Evolutionary conservation across 192 early-diverging fungal species (phyloP).

Genomic region (Jimgerdemannia flammicorona): DNA sequence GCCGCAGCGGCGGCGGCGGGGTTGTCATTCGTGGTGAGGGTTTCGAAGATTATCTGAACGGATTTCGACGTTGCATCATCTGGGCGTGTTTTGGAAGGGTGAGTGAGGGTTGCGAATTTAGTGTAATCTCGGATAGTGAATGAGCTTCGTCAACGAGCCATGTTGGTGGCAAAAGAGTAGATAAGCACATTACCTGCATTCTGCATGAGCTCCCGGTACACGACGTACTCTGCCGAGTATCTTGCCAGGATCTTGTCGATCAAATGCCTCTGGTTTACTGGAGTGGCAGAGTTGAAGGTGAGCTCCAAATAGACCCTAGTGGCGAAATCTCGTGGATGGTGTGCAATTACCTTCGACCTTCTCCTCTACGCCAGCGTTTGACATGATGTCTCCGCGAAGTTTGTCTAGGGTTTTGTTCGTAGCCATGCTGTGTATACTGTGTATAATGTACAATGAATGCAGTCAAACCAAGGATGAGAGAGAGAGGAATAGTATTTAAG

Average conservation of each 20-base stretch:
- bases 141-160: no score
- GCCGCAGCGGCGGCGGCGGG: conserved; percentile 17
- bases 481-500: neutral
- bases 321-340: neutral
- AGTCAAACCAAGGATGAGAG: neutral
- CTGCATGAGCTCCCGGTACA: conserved; percentile 77
- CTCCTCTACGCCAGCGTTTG: conserved; percentile 53
- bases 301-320: neutral
- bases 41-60: conserved; percentile 57
- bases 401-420: conserved; percentile 25
- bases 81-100: conserved; percentile 16
- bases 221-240: conserved; percentile 83
- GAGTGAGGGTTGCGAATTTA: conserved; percentile 14
- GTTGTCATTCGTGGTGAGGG: conserved; percentile 36
- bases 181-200: conserved; percentile 43
- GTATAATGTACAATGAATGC: neutral
- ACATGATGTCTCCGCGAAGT: conserved; percentile 43
- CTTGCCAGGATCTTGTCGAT: conserved; percentile 90
- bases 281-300: neutral
- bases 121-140: no score
- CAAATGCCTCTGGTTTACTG: conserved; percentile 85
- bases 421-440: conserved; percentile 5
- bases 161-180: neutral
- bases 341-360: conserved; percentile 45
- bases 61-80: conserved; percentile 71